Base-by-base conservation (phyloP, 1,284 basidiomycete species). In the Melampsora abietis-canadensis region DNA sequence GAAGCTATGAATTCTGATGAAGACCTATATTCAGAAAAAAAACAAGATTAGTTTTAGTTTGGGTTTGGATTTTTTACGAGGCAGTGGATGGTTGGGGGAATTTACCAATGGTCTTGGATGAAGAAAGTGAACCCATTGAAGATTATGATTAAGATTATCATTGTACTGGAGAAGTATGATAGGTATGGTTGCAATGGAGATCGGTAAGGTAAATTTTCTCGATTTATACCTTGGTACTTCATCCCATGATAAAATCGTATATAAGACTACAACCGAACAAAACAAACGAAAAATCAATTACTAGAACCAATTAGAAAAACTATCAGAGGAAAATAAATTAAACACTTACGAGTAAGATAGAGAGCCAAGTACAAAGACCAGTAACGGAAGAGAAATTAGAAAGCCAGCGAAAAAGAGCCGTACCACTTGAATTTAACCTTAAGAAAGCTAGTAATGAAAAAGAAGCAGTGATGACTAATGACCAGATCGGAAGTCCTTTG, bases 231-330 rank as follows among this genome's bases (percentile, higher is more conserved):
- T 48, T 80, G 79, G 62, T 60, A 72, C 63, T 77, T 73, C 59
- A 78, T 65, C 24, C 78, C 80, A 21, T 77, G 72, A 77, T 79
- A 76, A 77, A 80, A 81, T 37, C 78, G 79, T n/a, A 78, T 68
- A 57, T 80, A 80, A 15, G 77, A 67, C 65, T 78, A 34, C 34
- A 37, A 37, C 5, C 2, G 6, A 37, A 37, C 6, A 60, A 31
- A 15, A 77, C 70, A 60, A 80, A 78, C 63, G 69, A 59, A 63
- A 76, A 31, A 79, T 61, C 79, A 76, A 62, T 78, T 78, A 15
- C 76, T 76, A 15, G 78, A 76, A 1, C 78, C 77, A 3, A 21
- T 77, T 78, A 2, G 80, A 44, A 12, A 44, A 44, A 14, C 3
- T 44, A 44, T 12, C 10, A 44, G 77, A 76, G 77, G 80, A 27